Evolutionary conservation across 2,329 filamentous ascomycete species (phyloP).

Genomic region (Furcasterigmium furcatum): DNA sequence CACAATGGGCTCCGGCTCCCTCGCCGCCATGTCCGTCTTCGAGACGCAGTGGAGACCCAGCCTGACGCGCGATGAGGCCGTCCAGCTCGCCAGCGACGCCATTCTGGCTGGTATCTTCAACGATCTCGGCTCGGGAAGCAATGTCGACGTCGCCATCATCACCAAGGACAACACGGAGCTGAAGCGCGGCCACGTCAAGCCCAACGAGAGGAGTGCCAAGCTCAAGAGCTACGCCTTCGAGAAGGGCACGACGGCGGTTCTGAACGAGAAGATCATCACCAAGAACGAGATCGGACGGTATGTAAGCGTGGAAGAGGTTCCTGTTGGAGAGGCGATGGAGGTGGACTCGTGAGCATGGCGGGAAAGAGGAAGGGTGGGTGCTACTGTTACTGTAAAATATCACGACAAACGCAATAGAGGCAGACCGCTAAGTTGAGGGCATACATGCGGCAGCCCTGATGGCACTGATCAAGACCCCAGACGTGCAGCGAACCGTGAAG

Average conservation of each 20-base stretch:
- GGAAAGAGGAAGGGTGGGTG: neutral
- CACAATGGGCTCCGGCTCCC: slow-evolving; percentile 94
- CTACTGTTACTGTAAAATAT: neutral
- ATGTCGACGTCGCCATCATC: slow-evolving; percentile 95
- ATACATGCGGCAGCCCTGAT: neutral
- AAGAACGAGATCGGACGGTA: slow-evolving; percentile 94
- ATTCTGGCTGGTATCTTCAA: slow-evolving; percentile 98
- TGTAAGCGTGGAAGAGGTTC: slow-evolving; percentile 84
- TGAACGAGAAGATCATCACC: slow-evolving; percentile 94
- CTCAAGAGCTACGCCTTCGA: slow-evolving; percentile 89
- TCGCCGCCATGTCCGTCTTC: slow-evolving; percentile 97
- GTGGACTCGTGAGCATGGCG: slow-evolving; percentile 50
- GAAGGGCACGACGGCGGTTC: slow-evolving; percentile 87
- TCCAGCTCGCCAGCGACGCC: slow-evolving; percentile 78
- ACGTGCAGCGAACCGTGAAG: too few relatives aligned
- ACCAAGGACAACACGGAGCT: slow-evolving; percentile 92
- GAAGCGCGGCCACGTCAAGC: slow-evolving; percentile 87
- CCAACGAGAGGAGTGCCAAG: slow-evolving; percentile 89
- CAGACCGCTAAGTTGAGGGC: neutral
- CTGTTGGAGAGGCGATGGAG: slow-evolving; percentile 68
- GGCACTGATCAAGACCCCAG: too few relatives aligned
- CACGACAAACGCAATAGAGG: neutral
- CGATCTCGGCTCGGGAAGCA: slow-evolving; percentile 93
- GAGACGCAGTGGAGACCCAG: slow-evolving; percentile 90
- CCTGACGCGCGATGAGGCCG: slow-evolving; percentile 74